These are phyloP conservation scores for Talaromyces funiculosus DNA, from an alignment of 2,329 filamentous ascomycete genomes.

Conservation along the genomic window DNA sequence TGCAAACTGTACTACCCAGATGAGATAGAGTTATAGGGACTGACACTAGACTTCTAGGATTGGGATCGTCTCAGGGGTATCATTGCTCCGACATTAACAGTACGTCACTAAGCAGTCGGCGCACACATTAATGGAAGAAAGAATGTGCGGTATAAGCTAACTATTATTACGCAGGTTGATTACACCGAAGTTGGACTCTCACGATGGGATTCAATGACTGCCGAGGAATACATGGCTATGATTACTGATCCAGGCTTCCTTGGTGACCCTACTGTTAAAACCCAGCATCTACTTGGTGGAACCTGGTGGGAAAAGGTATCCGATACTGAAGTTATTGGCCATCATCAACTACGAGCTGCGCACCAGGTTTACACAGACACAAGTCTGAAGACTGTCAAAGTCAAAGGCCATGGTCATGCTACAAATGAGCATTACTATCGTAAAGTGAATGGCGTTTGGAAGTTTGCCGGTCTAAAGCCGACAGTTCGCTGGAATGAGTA, in stretches of 20 bases:
- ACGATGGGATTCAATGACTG: conserved; percentile 57
- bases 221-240: conserved; percentile 58
- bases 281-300: conserved; percentile 60
- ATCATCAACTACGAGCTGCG: conserved; percentile 57
- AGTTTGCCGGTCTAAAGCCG: conserved; percentile 54
- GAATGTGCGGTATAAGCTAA: background rate
- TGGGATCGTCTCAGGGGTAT: conserved; percentile 37
- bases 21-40: background rate
- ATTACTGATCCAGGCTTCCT: conserved; percentile 53
- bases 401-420: conserved; percentile 58
- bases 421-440: conserved; percentile 55
- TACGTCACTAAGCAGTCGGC: background rate
- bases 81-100: conserved; percentile 37
- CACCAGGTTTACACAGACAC: conserved; percentile 56
- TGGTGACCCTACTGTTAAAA: conserved; percentile 57
- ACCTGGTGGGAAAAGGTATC: conserved; percentile 54
- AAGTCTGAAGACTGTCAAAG: conserved; percentile 43
- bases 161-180: conserved; percentile 54
- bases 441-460: conserved; percentile 57
- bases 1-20: background rate
- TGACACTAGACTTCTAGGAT: conserved; percentile 25
- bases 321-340: conserved; percentile 55
- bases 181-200: conserved; percentile 61
- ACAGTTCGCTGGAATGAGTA: conserved; percentile 55
- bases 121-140: background rate